These are phyloP conservation scores for Penicillium sp. DNA, from an alignment of 2,329 filamentous ascomycete species.

Conservation along the genomic window DNA sequence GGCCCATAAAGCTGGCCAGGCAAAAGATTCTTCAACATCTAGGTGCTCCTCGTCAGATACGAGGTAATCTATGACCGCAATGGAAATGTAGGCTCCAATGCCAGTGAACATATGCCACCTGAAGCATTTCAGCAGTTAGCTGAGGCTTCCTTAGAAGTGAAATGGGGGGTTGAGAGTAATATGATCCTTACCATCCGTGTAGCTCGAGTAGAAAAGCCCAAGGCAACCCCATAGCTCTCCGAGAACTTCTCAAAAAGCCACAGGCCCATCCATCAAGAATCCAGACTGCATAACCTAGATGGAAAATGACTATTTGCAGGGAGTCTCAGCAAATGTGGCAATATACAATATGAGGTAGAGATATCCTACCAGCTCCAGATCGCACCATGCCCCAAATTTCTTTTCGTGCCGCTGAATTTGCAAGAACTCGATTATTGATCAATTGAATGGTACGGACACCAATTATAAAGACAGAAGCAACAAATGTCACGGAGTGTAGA, in stretches of 20 bases:
- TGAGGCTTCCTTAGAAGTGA: not conserved
- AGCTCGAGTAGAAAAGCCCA: not conserved
- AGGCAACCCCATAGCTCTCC: not conserved
- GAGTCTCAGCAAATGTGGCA: too few relatives aligned
- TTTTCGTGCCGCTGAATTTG: not conserved
- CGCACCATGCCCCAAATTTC: not conserved
- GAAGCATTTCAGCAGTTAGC: too few relatives aligned
- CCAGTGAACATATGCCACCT: not conserved
- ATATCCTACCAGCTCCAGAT: not conserved
- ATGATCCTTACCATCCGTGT: not conserved
- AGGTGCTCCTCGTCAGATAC: too few relatives aligned
- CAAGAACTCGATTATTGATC: not conserved
- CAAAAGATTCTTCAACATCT: too few relatives aligned
- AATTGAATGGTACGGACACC: not conserved
- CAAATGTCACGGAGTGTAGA: not conserved
- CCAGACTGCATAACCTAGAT: not conserved
- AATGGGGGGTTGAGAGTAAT: not conserved
- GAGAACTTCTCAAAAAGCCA: not conserved
- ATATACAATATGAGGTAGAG: too few relatives aligned
- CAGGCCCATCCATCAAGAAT: not conserved
- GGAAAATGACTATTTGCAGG: not conserved
- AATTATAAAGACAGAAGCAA: not conserved
- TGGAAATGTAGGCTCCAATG: not conserved
- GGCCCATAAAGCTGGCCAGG: too few relatives aligned
- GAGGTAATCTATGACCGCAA: not conserved